Evolutionary conservation across 2,329 filamentous ascomycete genomes (phyloP).

Genomic region (Huntiella moniliformis): DNA sequence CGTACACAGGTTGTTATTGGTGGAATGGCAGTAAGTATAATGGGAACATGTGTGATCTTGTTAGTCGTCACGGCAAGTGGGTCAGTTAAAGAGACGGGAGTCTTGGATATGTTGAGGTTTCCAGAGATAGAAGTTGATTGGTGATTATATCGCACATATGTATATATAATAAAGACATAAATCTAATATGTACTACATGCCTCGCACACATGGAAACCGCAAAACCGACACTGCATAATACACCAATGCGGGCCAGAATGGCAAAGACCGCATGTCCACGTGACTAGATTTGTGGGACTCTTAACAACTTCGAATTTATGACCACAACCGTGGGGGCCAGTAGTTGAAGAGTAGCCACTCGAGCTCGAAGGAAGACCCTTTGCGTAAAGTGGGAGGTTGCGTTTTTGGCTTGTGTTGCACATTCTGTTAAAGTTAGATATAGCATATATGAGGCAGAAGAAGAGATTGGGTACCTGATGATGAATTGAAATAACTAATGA

Average conservation of each 20-base stretch:
- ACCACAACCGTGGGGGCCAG: conserved; percentile 25
- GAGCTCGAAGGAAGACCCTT: not conserved
- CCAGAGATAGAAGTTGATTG: not conserved
- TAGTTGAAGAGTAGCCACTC: conserved; percentile 2
- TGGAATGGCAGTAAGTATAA: conserved; percentile 40
- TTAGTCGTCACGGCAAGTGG: conserved; percentile 21
- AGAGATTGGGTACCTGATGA: no score
- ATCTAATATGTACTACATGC: conserved; percentile 22
- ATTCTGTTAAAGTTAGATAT: not conserved
- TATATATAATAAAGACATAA: not conserved
- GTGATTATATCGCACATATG: not conserved
- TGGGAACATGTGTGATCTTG: conserved; percentile 46
- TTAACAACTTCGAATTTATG: conserved; percentile 50
- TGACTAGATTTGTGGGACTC: conserved; percentile 43
- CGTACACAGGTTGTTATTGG: conserved; percentile 63
- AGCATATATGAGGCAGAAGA: no score
- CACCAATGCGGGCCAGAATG: conserved; percentile 46
- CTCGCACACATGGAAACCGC: conserved; percentile 46
- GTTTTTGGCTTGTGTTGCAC: not conserved
- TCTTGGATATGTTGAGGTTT: not conserved
- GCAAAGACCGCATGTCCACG: conserved; percentile 48
- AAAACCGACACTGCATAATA: conserved; percentile 51
- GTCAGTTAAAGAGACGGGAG: not conserved
- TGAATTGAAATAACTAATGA: not conserved
- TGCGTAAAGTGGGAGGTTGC: not conserved